phyloP scores from a whole-genome alignment of 2,329 filamentous ascomycete genomes.

The Pyrenophora seminiperda region DNA sequence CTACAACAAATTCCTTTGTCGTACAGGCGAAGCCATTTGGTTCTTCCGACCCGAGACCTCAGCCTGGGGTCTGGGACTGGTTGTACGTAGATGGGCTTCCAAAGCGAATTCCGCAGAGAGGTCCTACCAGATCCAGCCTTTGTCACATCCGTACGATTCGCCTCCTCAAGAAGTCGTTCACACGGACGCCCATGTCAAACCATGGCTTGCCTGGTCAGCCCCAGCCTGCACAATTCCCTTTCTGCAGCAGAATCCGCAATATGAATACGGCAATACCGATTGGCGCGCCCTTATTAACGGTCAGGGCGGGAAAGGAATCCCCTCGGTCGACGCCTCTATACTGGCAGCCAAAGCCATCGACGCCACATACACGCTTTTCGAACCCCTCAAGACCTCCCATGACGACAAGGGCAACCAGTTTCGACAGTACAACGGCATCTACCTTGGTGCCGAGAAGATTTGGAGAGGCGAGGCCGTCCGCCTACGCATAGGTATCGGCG shows the following conservation, averaged over 20 bases:
- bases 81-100: conserved; percentile 54
- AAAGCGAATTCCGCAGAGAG: conserved; percentile 35
- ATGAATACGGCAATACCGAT: conserved; percentile 57
- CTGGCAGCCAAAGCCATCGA: conserved; percentile 62
- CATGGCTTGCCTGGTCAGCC: conserved; percentile 64
- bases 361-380: conserved; percentile 60
- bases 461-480: conserved; percentile 64
- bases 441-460: conserved; percentile 63
- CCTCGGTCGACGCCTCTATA: conserved; percentile 63
- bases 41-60: conserved; percentile 54
- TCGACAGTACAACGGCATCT: conserved; percentile 59
- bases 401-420: conserved; percentile 49
- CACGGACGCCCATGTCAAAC: conserved; percentile 54
- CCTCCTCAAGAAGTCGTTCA: conserved; percentile 51
- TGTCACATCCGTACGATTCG: conserved; percentile 53
- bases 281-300: conserved; percentile 55
- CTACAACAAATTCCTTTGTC: conserved; percentile 57
- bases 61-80: conserved; percentile 61
- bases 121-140: conserved; percentile 55
- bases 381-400: conserved; percentile 49
- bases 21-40: conserved; percentile 63
- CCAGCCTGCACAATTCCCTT: conserved; percentile 56
- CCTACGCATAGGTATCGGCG: conserved; percentile 50
- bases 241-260: conserved; percentile 49
- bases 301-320: conserved; percentile 55